Percentiles rank a stretch among this genome's conserved stretches.
phyloP scores from a whole-genome alignment of 2,329 filamentous ascomycete species.

The Curvularia eragrostidis region DNA sequence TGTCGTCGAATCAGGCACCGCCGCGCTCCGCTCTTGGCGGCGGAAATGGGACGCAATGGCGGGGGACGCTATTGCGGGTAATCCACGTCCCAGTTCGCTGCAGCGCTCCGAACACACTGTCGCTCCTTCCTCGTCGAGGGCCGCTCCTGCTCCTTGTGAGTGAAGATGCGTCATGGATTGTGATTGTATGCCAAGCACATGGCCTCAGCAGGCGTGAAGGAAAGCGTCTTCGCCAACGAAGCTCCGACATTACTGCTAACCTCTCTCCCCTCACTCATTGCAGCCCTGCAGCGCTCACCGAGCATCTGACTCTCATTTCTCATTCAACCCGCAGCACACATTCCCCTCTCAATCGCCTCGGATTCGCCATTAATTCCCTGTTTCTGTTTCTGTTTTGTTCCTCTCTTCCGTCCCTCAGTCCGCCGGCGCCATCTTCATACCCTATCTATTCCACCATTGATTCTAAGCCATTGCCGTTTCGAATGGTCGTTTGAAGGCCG shows the following conservation, averaged over 20 bases:
- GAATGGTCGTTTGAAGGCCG: constrained; percentile 17
- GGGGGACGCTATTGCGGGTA: constrained; percentile 13
- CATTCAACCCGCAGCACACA: constrained; percentile 17
- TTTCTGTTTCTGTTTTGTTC: constrained; percentile 15
- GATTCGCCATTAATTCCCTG: constrained; percentile 36
- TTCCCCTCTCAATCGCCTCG: constrained; percentile 15
- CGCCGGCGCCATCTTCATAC: constrained; percentile 11
- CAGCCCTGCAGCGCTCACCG: constrained; percentile 30
- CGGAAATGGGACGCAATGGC: constrained; percentile 30
- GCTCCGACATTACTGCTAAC: constrained; percentile 26
- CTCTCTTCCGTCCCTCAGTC: constrained; percentile 14
- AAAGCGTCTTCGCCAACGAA: constrained; percentile 35
- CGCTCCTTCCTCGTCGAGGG: constrained; percentile 17
- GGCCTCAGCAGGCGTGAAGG: constrained; percentile 21
- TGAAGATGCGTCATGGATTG: constrained; percentile 4
- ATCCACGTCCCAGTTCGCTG: neutral
- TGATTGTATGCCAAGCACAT: constrained; percentile 11
- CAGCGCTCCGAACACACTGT: constrained; percentile 6
- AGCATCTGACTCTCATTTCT: constrained; percentile 34
- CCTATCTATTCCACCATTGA: constrained; percentile 14
- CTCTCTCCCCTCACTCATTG: constrained; percentile 22
- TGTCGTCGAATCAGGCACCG: constrained; percentile 34
- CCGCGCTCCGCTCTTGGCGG: constrained; percentile 40
- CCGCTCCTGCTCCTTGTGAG: constrained; percentile 10
- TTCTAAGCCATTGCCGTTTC: constrained; percentile 10